These are phyloP conservation scores for Gracilaria gracilis DNA, from an alignment of 23 red algal species.

Conservation along the genomic window DNA sequence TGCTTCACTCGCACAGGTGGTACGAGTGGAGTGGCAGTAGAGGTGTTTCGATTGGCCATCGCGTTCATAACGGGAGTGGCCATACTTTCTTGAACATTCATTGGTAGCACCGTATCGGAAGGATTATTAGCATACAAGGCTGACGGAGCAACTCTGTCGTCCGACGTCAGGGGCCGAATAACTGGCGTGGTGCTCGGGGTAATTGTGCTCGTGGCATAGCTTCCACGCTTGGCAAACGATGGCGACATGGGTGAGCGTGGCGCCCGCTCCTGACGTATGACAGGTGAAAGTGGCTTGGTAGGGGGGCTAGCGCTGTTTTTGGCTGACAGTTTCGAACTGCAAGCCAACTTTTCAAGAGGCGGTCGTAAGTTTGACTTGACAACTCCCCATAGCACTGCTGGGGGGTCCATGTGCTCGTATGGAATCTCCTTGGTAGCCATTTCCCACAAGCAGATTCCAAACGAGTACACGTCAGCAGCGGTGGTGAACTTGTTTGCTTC, in stretches of 20 bases:
- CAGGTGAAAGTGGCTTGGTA: background rate
- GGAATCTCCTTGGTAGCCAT: conserved; percentile 80
- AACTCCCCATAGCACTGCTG: conserved; percentile 82
- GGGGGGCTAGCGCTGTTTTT: background rate
- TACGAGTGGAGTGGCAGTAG: background rate
- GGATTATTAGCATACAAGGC: background rate
- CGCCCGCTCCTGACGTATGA: background rate
- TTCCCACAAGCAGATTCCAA: conserved; percentile 91
- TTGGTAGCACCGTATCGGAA: background rate
- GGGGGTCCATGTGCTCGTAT: conserved; percentile 64
- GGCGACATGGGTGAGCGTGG: background rate
- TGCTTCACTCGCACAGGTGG: conserved; percentile 4
- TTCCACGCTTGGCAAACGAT: background rate
- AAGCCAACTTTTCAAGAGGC: conserved; percentile 5
- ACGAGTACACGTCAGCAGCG: conserved; percentile 85
- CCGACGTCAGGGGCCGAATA: background rate
- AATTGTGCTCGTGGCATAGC: conserved; percentile 3
- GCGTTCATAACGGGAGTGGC: background rate
- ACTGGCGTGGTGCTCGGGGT: background rate
- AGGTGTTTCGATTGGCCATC: background rate
- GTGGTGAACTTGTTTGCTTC: conserved; percentile 73
- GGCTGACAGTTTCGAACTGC: background rate
- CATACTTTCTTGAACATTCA: background rate
- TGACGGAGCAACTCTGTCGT: background rate
- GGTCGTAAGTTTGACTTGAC: conserved; percentile 59